Conservation (phyloP, 768 basidiomycete genomes). For the Lentinula lateritia region DNA sequence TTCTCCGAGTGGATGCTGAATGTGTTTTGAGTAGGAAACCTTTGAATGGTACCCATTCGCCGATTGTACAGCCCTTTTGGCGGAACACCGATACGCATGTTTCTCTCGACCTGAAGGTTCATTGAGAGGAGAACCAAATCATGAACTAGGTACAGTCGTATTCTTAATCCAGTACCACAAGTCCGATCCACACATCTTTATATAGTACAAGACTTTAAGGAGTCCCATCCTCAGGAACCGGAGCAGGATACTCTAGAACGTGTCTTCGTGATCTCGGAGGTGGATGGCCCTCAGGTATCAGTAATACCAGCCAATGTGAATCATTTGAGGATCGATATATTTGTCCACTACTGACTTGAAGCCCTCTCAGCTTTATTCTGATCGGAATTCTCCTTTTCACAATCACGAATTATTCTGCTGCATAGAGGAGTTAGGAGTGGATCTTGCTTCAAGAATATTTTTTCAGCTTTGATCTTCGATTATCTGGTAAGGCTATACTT, state of each 20-base stretch:
- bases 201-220: conserved; percentile 1
- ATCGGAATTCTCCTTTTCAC: conserved; percentile 23
- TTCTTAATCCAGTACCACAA: not conserved
- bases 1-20: not conserved
- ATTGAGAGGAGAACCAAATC: conserved; percentile 23
- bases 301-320: conserved; percentile 7
- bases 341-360: conserved; percentile 7
- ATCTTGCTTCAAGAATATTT: conserved; percentile 33
- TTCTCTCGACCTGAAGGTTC: conserved; percentile 65
- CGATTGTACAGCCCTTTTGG: conserved; percentile 53
- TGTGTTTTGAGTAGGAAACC: conserved; percentile 49
- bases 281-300: not conserved
- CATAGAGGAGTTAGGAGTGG: conserved; percentile 37
- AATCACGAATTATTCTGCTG: conserved; percentile 34
- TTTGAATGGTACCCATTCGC: conserved; percentile 72
- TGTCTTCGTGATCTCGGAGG: not conserved
- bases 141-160: conserved; percentile 13
- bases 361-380: conserved; percentile 14
- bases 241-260: not conserved
- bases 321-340: conserved; percentile 6
- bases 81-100: conserved; percentile 60
- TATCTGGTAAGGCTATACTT: not conserved
- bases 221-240: not conserved
- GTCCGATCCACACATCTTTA: not conserved
- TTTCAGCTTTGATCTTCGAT: conserved; percentile 18